Base-by-base conservation (phyloP, 2,329 filamentous ascomycete genomes). In the Colletotrichum salicis region DNA sequence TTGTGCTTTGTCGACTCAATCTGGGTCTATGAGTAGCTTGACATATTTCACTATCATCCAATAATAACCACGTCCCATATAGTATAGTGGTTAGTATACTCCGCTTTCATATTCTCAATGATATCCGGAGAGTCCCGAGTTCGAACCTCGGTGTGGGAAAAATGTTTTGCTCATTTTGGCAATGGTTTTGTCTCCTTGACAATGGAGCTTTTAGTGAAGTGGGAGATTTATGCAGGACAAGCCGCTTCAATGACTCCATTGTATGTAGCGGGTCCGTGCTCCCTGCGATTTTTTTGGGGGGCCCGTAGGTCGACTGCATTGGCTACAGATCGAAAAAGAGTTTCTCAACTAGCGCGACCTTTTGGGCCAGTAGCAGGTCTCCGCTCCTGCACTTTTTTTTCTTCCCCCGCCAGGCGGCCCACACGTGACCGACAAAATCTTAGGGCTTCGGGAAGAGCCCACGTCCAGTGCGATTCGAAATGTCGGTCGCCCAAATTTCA, bases 41-140 rank as follows among this genome's bases (percentile, higher is more conserved):
- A n/a, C n/a, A n/a, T n/a, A n/a, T n/a, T n/a, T n/a, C n/a, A n/a
- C n/a, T n/a, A n/a, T n/a, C 11, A 35, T 22, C 41, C 24, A 67
- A 57, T 24, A n/a, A 56, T 8, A 33, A 41, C 24, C 41, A 56
- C 37, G 1, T 70, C 69, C 69, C 65, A 71, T 64, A 41, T 71
- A 69, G 69, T 69, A 35, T 69, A 71, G 58, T 60, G 69, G 69
- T 71, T 71, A 71, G 69, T 27, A 71, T 71, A 71, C 45, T 69
- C 66, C 65, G 69, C 69, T 71, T 71, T 71, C 69, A 71, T 55
- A 1, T 27, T 2, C 5, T 6, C 7, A 2, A 19, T 29, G 55
- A 56, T 11, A 51, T 3, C 65, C 69, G 69, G 60, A 63, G 54
- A 71, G 69, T 59, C 54, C 59, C 69, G 65, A 64, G 59, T 71